phyloP scores from a whole-genome alignment of 768 basidiomycete genomes.

The Phaeolepiota aurea region DNA sequence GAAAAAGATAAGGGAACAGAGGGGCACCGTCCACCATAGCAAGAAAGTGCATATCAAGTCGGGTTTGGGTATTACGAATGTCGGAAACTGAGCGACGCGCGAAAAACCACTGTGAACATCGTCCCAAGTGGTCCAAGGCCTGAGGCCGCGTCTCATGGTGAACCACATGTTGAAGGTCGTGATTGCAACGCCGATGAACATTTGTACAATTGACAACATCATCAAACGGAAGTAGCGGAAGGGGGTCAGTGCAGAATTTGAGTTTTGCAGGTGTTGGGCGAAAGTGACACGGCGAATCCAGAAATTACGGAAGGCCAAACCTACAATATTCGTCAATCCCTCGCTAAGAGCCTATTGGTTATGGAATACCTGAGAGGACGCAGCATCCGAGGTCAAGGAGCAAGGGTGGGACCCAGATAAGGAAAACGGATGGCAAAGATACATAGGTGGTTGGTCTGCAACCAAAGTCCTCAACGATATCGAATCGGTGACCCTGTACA shows the following conservation, averaged over 20 bases:
- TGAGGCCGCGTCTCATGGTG: conserved; percentile 20
- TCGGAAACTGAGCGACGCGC: conserved; percentile 19
- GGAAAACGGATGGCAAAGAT: conserved; percentile 24
- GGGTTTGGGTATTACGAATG: conserved; percentile 13
- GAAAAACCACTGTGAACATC: conserved; percentile 40
- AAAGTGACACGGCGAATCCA: conserved; percentile 21
- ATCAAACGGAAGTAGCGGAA: conserved; percentile 55
- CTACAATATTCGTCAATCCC: no score
- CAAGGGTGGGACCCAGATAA: conserved; percentile 31
- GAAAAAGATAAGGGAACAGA: conserved; percentile 35
- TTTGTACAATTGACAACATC: conserved; percentile 38
- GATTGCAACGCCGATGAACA: conserved; percentile 28
- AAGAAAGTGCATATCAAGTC: conserved; percentile 12
- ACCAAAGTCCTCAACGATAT: conserved; percentile 40
- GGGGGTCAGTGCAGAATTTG: conserved; percentile 14
- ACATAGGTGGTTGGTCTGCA: conserved; percentile 34
- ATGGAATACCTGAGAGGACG: conserved; percentile 22
- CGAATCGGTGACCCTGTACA: conserved; percentile 43
- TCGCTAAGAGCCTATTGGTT: no score
- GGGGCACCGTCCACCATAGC: conserved; percentile 20
- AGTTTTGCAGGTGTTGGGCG: conserved; percentile 14
- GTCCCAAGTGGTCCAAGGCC: conserved; percentile 38
- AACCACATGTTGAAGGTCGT: conserved; percentile 27
- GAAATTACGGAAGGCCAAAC: conserved; percentile 22
- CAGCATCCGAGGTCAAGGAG: conserved; percentile 21